Evolutionary conservation across 768 basidiomycete genomes (phyloP), one percentile per base, ranked within the genome.

Genomic region (Lactarius trivialis): DNA sequence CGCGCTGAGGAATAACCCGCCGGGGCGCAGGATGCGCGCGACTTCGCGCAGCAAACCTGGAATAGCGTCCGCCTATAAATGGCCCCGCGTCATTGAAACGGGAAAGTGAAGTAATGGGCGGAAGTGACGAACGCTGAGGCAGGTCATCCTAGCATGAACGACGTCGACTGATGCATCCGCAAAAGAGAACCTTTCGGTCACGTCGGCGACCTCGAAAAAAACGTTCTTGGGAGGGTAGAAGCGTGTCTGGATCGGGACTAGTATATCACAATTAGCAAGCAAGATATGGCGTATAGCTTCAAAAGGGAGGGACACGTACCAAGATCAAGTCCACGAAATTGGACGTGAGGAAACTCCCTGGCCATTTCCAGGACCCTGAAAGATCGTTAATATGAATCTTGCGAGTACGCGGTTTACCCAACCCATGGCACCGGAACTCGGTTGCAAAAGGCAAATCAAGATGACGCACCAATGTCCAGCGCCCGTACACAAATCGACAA

Each of bases 301-400:
- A 61, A 64, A 55, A 64, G 63, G 56, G 26, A 58, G 51, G n/a
- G 58, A 9, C 56, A 71, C 80, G 68, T 72, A 91, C 90, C 90
- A 66, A 90, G 86, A 73, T 93, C 91, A 56, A 89, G 72, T 45
- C 86, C 91, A 67, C 80, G 77, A 71, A 91, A 89, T 67, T 75
- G 73, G 64, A 82, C 86, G 68, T 81, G 76, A 19, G 83, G 85
- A 70, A 86, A 92, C 54, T 77, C 76, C 51, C 70, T 72, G 58
- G 86, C 87, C 85, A 92, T 86, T 66, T 90, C 86, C 73, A 86
- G 78, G 4, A 84, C 76, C 90, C 90, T 92, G 70, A 65, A 45
- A 39, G 12, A 14, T 26, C 4, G 52, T 32, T 26, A 58, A 19
- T 39, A 50, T 48, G n/a, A 39, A 19, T 1, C 26, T n/a, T n/a